A percentile compares a stretch with the other conserved stretches of the same genome.
These are phyloP conservation scores for Blumeria graminis DNA, from an alignment of 2,329 filamentous ascomycete species.

Conservation along the genomic window DNA sequence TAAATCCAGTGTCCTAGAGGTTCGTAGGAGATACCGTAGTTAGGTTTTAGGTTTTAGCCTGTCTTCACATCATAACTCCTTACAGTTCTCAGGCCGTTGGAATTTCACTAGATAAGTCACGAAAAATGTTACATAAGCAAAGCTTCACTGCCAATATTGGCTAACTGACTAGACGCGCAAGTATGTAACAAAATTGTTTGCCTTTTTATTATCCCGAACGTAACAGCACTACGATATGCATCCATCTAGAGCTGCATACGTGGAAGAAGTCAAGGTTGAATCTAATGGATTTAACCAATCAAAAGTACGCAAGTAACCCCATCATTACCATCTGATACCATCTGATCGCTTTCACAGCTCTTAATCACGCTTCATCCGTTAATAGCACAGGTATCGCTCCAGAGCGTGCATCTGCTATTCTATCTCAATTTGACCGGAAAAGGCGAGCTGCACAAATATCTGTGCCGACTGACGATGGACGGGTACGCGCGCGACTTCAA, in stretches of 20 bases:
- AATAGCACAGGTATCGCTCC: conserved; percentile 13
- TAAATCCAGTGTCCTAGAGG: too few relatives aligned
- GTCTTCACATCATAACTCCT: too few relatives aligned
- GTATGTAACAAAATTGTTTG: too few relatives aligned
- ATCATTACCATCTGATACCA: background rate
- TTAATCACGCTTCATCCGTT: conserved; percentile 37
- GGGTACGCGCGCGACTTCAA: conserved; percentile 57
- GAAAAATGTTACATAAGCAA: too few relatives aligned
- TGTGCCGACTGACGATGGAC: conserved; percentile 80
- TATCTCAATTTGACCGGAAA: conserved; percentile 65
- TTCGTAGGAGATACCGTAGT: too few relatives aligned
- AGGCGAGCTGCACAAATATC: conserved; percentile 68
- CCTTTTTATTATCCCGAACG: too few relatives aligned
- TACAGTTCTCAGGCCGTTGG: too few relatives aligned
- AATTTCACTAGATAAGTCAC: too few relatives aligned
- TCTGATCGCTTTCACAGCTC: conserved; percentile 21
- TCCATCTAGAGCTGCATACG: conserved; percentile 76
- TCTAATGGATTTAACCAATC: conserved; percentile 37
- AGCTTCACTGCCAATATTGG: too few relatives aligned
- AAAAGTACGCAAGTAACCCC: conserved; percentile 31
- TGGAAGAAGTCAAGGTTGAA: conserved; percentile 56
- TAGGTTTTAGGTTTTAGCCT: too few relatives aligned
- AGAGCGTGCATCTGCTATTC: conserved; percentile 15
- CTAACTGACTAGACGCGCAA: too few relatives aligned
- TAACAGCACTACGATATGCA: conserved; percentile 26